phyloP scores from a whole-genome alignment of 1,139 yeast species.

The Geotrichum europaeum region DNA sequence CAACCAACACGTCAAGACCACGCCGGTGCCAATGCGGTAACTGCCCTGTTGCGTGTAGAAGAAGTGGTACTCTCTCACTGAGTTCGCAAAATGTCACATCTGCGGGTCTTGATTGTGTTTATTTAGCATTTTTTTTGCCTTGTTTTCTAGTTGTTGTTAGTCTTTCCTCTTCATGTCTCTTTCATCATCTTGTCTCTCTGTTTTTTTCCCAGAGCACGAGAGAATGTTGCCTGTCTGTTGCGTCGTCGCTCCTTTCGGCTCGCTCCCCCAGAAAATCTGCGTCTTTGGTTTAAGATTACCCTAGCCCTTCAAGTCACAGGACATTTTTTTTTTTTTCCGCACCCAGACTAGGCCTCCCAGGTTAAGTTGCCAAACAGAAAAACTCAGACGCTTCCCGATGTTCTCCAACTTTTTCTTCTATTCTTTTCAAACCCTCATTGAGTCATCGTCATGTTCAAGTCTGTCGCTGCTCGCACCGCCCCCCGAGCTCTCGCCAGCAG shows the following conservation, averaged over 20 bases:
- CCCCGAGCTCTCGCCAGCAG: background rate
- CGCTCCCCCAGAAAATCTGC: background rate
- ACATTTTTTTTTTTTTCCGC: background rate
- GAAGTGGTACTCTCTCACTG: background rate
- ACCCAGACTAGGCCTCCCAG: background rate
- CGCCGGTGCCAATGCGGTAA: conserved; percentile 3
- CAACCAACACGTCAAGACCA: background rate
- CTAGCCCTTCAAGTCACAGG: background rate
- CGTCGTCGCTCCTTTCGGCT: background rate
- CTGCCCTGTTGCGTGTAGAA: background rate
- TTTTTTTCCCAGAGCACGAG: background rate
- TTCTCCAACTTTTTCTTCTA: background rate
- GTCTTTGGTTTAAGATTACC: background rate
- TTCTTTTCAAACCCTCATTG: background rate
- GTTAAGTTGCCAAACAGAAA: background rate
- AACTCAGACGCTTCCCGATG: background rate
- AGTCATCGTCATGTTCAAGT: background rate
- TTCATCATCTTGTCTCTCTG: background rate
- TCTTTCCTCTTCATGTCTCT: too few relatives aligned
- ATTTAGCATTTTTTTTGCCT: too few relatives aligned
- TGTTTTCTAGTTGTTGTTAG: too few relatives aligned
- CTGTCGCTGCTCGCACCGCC: background rate
- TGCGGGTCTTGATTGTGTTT: too few relatives aligned
- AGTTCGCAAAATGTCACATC: too few relatives aligned
- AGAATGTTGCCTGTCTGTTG: background rate